Conservation (phyloP, 2,329 filamentous ascomycete species). For the Phialemoniopsis sp. region DNA sequence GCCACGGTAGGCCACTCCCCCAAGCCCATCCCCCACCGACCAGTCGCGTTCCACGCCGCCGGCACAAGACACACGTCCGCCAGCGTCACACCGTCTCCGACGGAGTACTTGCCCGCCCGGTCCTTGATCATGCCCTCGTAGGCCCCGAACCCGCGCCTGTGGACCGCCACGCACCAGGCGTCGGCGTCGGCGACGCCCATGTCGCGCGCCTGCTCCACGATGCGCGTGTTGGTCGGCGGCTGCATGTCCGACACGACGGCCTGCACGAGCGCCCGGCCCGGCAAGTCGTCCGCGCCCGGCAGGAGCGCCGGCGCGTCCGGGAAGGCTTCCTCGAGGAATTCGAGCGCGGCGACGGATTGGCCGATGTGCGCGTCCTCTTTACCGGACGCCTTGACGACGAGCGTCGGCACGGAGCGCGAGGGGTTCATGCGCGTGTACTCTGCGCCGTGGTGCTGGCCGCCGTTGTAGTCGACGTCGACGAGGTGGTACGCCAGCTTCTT, state of each 20-base stretch:
- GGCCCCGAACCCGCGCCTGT: conserved; percentile 47
- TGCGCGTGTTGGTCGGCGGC: conserved; percentile 54
- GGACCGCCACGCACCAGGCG: conserved; percentile 47
- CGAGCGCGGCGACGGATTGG: conserved; percentile 56
- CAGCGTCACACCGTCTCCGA: conserved; percentile 50
- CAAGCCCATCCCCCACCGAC: conserved; percentile 50
- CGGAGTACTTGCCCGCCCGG: conserved; percentile 45
- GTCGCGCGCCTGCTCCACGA: conserved; percentile 42
- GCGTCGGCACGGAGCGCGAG: conserved; percentile 48
- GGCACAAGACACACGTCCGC: conserved; percentile 57
- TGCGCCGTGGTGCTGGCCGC: conserved; percentile 42
- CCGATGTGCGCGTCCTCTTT: conserved; percentile 35
- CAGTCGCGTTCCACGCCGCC: conserved; percentile 49
- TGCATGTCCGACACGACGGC: conserved; percentile 56
- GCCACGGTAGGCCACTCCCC: conserved; percentile 39
- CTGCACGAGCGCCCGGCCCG: conserved; percentile 45
- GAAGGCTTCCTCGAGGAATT: conserved; percentile 56
- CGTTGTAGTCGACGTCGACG: conserved; percentile 48
- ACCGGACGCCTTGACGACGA: conserved; percentile 30
- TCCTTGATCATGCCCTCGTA: conserved; percentile 42
- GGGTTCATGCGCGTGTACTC: conserved; percentile 47
- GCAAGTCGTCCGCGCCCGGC: conserved; percentile 31
- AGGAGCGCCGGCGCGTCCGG: conserved; percentile 36
- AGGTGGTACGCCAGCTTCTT: conserved; percentile 44
- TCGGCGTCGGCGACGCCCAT: conserved; percentile 33